A percentile compares a stretch with the other conserved stretches of the same genome.
These are phyloP conservation scores for Cutaneotrichosporon mucoides DNA, from an alignment of 1,284 basidiomycete species.

Conservation along the genomic window DNA sequence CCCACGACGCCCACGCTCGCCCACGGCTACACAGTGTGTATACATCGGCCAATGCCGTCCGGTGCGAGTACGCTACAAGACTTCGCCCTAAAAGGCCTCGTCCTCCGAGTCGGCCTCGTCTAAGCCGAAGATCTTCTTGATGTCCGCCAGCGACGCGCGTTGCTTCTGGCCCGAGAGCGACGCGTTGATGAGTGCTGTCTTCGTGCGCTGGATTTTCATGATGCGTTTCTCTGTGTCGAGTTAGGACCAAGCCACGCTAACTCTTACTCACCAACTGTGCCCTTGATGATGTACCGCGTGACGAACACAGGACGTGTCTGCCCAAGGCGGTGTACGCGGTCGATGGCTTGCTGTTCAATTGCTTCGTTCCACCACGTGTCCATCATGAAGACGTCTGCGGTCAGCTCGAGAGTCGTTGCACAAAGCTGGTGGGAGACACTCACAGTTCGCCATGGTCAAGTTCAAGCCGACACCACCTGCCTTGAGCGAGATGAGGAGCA, in stretches of 20 bases:
- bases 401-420: conserved; percentile 3
- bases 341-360: conserved; percentile 73
- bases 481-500: conserved; percentile 84
- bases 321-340: conserved; percentile 55
- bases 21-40: too few relatives aligned
- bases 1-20: too few relatives aligned
- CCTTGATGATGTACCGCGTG: conserved; percentile 72
- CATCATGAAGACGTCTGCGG: conserved; percentile 85
- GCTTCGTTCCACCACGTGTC: conserved; percentile 96
- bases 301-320: conserved; percentile 65
- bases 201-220: conserved; percentile 64
- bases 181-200: conserved; percentile 49
- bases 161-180: conserved; percentile 43
- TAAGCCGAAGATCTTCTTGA: conserved; percentile 50
- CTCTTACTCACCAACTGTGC: conserved; percentile 57
- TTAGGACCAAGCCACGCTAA: background rate
- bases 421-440: background rate
- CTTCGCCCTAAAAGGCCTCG: conserved; percentile 23
- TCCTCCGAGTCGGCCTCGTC: conserved; percentile 45
- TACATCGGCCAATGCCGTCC: too few relatives aligned
- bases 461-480: conserved; percentile 92
- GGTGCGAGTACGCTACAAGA: too few relatives aligned
- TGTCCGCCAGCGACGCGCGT: conserved; percentile 43
- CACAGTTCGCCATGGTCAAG: conserved; percentile 49
- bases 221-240: conserved; percentile 69